These are phyloP conservation scores for Blastobotrys niveus DNA, from an alignment of 1,139 yeast genomes.

Conservation along the genomic window DNA sequence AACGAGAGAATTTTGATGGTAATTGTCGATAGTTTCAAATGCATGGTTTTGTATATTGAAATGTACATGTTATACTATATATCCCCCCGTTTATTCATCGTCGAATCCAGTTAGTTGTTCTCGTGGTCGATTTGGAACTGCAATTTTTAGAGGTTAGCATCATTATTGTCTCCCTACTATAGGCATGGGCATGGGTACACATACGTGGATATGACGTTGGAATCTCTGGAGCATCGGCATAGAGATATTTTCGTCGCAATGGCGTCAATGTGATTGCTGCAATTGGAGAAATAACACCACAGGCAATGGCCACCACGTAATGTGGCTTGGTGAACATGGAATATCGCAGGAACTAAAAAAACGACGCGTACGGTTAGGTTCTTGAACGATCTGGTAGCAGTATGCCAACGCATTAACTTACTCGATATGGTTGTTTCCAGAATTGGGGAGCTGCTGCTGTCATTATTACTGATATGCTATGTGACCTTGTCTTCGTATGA, in stretches of 20 bases:
- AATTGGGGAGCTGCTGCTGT: constrained; percentile 16
- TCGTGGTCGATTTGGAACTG: constrained; percentile 32
- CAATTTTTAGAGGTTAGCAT: constrained; percentile 10
- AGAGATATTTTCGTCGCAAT: constrained; percentile 61
- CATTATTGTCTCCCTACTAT: neutral
- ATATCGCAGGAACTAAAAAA: constrained; percentile 63
- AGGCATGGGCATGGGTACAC: constrained; percentile 17
- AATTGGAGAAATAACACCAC: constrained; percentile 66
- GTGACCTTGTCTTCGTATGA: neutral
- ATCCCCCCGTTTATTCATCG: constrained; percentile 28
- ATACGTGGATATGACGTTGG: constrained; percentile 61
- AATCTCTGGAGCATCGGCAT: constrained; percentile 60
- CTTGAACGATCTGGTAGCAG: neutral
- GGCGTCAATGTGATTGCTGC: constrained; percentile 58
- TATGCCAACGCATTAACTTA: constrained; percentile 11
- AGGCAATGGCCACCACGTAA: constrained; percentile 59
- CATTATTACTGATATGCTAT: neutral
- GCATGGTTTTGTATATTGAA: constrained; percentile 9
- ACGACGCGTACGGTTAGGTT: neutral
- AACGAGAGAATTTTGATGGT: no score
- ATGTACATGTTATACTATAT: constrained; percentile 1
- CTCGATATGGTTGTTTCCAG: constrained; percentile 26
- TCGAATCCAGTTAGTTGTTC: constrained; percentile 35
- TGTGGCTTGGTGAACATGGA: constrained; percentile 78
- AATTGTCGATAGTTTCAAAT: no score